Conservation (phyloP, 140 eudicot genomes). For the Anethum foeniculum region DNA sequence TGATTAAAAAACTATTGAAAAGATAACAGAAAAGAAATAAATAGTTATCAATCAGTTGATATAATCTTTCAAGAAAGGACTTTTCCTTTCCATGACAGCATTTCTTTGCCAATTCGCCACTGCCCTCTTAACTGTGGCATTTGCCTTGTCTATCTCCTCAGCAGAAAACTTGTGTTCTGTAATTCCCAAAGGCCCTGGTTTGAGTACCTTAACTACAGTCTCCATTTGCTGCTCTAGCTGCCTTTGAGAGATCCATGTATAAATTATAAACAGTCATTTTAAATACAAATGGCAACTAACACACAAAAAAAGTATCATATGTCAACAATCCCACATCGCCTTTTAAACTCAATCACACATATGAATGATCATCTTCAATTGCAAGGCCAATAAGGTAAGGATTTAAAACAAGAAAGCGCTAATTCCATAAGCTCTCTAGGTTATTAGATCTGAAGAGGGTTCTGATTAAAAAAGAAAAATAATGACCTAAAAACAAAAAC, state of each 20-base stretch:
- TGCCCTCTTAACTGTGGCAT: constrained; percentile 55
- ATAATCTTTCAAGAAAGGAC: constrained; percentile 60
- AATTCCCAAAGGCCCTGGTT: constrained; percentile 93
- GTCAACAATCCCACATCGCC: neutral
- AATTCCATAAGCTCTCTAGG: neutral
- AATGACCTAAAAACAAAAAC: neutral
- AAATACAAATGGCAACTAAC: neutral
- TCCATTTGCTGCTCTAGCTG: constrained; percentile 82
- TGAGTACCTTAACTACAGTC: constrained; percentile 71
- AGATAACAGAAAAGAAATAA: constrained; percentile 3
- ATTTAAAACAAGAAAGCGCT: neutral
- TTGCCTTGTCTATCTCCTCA: constrained; percentile 57
- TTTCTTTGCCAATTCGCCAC: constrained; percentile 74
- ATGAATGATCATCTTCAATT: neutral
- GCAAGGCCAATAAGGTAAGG: neutral
- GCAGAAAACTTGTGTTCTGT: constrained; percentile 73
- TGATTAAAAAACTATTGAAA: constrained; percentile 9
- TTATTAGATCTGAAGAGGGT: neutral
- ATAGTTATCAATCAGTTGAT: constrained; percentile 19
- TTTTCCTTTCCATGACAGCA: constrained; percentile 50
- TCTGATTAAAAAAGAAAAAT: neutral
- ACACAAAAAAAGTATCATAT: neutral
- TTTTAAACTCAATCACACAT: neutral
- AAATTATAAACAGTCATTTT: neutral
- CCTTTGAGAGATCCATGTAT: constrained; percentile 28